phyloP scores from a whole-genome alignment of 202 grass and related monocot genomes.

The Dendrocalamus latiflorus region DNA sequence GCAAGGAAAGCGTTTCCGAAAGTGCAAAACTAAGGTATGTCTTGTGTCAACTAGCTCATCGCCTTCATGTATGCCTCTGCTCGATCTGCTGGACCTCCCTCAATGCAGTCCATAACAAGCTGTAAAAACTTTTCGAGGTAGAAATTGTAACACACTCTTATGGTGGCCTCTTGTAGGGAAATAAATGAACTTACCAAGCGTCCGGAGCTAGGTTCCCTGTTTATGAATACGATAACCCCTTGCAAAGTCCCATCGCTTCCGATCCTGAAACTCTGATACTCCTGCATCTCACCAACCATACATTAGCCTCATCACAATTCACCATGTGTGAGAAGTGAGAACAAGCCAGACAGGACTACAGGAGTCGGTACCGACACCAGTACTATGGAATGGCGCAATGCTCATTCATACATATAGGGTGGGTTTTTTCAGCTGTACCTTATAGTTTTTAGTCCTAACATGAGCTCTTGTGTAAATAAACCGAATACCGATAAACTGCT shows the following conservation, averaged over 20 bases:
- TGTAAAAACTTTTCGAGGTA: slow-evolving; percentile 11
- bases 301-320: not conserved
- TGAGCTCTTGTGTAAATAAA: no score
- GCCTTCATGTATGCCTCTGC: slow-evolving; percentile 84
- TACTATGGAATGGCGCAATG: not conserved
- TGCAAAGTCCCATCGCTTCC: slow-evolving; percentile 89
- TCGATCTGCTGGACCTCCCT: slow-evolving; percentile 84
- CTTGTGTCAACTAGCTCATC: slow-evolving; percentile 69
- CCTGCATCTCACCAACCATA: slow-evolving; percentile 46
- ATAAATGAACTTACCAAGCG: slow-evolving; percentile 53
- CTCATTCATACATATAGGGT: slow-evolving; percentile 23
- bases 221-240: slow-evolving; percentile 88
- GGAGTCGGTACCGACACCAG: no score
- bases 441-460: no score
- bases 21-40: not conserved
- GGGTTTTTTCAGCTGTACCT: no score
- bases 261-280: slow-evolving; percentile 94
- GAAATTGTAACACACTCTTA: slow-evolving; percentile 4
- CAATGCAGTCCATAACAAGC: slow-evolving; percentile 89
- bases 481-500: no score
- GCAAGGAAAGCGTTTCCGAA: not conserved
- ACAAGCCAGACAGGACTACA: not conserved
- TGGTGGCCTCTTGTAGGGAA: not conserved
- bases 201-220: slow-evolving; percentile 68
- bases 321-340: not conserved